Base-by-base conservation (phyloP, 164 flowering plant genomes). In the Saururus chinensis region DNA sequence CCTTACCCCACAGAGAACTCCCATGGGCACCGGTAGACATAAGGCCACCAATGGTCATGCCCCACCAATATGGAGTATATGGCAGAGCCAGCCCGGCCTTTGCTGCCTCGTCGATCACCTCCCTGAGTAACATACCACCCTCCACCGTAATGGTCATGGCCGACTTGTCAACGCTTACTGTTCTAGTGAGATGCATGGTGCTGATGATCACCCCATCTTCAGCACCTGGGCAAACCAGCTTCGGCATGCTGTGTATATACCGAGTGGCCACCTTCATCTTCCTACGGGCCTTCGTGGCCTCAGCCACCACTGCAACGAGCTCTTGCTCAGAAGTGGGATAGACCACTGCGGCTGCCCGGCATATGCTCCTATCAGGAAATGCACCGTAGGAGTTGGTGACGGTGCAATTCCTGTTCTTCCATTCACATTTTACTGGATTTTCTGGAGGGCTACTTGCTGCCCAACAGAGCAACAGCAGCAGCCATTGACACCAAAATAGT, bases 31-130 rank as follows among this genome's bases (percentile, higher is more conserved):
- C 96, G 0, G 87, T 88, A 0, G 79, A 78, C 37, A 86, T 41
- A 12, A 88, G 37, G 1, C 92, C 96, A 1, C 92, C 96, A 0
- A 84, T 59, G 0, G 92, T 84, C 62, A 88, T 51, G 0, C 96
- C 96, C 85, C 85, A 86, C 92, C 90, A 88, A 41, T 88, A 86
- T 0, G 96, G 96, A 0, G 87, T 16, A 57, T 82, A 69, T 23
- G 90, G 88, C 68, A 86, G 57, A 0, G 88, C 90, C 41, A 88
- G 57, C 37, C 86, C 84, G 0, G 71, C 82, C 61, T 72, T 68
- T 0, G 83, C 85, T 0, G 85, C 83, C 48, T 77, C 80, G 19
- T 61, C 57, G 6, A 88, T 84, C 17, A 88, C 51, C 64, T 80
- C 71, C 70, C 76, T 72, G 9, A 88, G 64, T 7, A 83, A 74